Conservation (phyloP, 495 filamentous ascomycete species). For the Tricharina praecox region DNA sequence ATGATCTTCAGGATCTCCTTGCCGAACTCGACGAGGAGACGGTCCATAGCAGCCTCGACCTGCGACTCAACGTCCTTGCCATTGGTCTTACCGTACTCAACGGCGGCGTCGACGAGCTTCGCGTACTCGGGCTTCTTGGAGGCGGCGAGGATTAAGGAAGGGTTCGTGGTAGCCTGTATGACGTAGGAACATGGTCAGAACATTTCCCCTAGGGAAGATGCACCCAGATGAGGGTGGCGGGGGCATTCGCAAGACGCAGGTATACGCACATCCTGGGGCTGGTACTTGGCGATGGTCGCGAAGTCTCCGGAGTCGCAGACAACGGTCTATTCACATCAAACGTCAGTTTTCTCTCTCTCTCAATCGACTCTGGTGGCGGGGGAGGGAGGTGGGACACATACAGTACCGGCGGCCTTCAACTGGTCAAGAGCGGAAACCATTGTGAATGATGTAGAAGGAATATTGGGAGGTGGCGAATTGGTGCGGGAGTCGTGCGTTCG, state of each 20-base stretch:
- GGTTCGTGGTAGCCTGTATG: conserved; percentile 53
- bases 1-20: conserved; percentile 94
- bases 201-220: neutral
- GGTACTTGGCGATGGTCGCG: conserved; percentile 94
- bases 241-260: neutral
- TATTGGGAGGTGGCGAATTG: neutral
- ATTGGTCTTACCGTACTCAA: conserved; percentile 67
- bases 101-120: conserved; percentile 70
- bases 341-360: no score
- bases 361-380: no score
- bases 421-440: conserved; percentile 57
- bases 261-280: conserved; percentile 70
- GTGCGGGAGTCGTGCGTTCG: neutral
- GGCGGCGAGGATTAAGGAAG: conserved; percentile 89
- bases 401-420: conserved; percentile 89
- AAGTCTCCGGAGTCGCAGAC: conserved; percentile 93
- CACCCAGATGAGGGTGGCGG: neutral
- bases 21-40: conserved; percentile 93
- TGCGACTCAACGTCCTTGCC: conserved; percentile 49
- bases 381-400: conserved; percentile 36
- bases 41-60: conserved; percentile 70
- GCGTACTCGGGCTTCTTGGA: conserved; percentile 98
- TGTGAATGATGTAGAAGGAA: neutral
- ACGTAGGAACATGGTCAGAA: neutral
- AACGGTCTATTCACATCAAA: conserved; percentile 47